phyloP scores from a whole-genome alignment of 495 filamentous ascomycete genomes.

The Evernia prunastri region DNA sequence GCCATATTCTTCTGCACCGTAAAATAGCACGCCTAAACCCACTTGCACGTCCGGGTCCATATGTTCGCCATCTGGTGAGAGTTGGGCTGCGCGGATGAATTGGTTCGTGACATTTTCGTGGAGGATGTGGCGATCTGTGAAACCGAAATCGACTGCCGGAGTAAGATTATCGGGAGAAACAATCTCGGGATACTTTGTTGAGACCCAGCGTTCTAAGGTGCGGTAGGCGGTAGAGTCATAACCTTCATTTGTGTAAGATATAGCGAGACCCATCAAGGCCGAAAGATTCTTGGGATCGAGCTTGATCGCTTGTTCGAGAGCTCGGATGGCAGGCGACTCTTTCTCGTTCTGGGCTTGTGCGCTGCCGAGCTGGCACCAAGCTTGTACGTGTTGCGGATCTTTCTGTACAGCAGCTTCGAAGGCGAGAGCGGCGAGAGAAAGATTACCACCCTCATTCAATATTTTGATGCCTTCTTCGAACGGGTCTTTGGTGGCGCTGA shows the following conservation, averaged over 20 bases:
- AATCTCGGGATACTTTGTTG: conserved; percentile 81
- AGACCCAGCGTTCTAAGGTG: conserved; percentile 93
- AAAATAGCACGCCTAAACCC: conserved; percentile 93
- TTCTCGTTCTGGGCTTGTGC: conserved; percentile 98
- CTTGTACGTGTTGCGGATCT: conserved; percentile 77
- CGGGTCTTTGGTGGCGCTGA: conserved; percentile 65
- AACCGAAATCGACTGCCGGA: conserved; percentile 68
- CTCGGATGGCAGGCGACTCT: conserved; percentile 95
- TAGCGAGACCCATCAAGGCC: conserved; percentile 89
- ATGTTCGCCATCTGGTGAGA: conserved; percentile 76
- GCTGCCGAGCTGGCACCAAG: conserved; percentile 84
- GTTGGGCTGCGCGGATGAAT: conserved; percentile 87
- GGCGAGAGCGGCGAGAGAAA: conserved; percentile 89
- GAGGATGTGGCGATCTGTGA: conserved; percentile 83
- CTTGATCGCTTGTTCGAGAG: conserved; percentile 84
- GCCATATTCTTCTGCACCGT: conserved; percentile 93
- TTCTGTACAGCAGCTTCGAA: conserved; percentile 95
- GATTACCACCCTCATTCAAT: conserved; percentile 84
- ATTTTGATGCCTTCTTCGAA: conserved; percentile 89
- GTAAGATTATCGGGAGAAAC: conserved; percentile 61
- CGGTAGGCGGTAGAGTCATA: conserved; percentile 96
- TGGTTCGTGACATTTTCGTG: conserved; percentile 84
- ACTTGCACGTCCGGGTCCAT: conserved; percentile 99
- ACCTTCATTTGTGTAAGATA: conserved; percentile 98
- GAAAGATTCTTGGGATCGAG: conserved; percentile 78